Conservation (phyloP, 2,329 filamentous ascomycete species). For the Graphiopsis chlorocephala region DNA sequence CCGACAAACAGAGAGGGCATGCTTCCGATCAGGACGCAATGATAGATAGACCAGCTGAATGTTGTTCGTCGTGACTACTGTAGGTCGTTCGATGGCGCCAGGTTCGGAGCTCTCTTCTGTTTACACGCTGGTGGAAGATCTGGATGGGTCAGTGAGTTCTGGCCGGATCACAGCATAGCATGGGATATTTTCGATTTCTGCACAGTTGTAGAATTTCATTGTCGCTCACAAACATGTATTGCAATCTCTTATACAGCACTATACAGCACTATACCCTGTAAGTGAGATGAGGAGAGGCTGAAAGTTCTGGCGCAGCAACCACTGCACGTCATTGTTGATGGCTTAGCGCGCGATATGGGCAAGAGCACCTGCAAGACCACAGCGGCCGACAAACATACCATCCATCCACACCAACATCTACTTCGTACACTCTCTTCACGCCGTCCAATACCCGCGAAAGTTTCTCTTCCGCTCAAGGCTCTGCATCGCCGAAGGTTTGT, state of each 20-base stretch:
- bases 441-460: neutral
- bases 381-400: neutral
- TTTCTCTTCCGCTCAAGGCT: neutral
- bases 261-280: neutral
- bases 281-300: neutral
- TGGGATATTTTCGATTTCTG: neutral
- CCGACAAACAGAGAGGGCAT: neutral
- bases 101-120: neutral
- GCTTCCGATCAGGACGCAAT: neutral
- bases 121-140: neutral
- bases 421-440: conserved; percentile 8
- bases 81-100: neutral
- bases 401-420: conserved; percentile 2
- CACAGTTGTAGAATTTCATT: neutral
- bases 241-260: neutral
- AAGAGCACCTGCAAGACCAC: neutral
- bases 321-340: conserved; percentile 1
- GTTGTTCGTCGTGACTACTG: neutral
- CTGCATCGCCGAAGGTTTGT: neutral
- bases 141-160: neutral
- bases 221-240: neutral
- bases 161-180: neutral
- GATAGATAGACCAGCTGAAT: too few relatives aligned
- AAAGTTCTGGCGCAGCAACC: neutral
- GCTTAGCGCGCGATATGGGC: neutral